These are phyloP conservation scores for Microcyclospora pomicola DNA, from an alignment of 2,329 filamentous ascomycete species.

Conservation along the genomic window DNA sequence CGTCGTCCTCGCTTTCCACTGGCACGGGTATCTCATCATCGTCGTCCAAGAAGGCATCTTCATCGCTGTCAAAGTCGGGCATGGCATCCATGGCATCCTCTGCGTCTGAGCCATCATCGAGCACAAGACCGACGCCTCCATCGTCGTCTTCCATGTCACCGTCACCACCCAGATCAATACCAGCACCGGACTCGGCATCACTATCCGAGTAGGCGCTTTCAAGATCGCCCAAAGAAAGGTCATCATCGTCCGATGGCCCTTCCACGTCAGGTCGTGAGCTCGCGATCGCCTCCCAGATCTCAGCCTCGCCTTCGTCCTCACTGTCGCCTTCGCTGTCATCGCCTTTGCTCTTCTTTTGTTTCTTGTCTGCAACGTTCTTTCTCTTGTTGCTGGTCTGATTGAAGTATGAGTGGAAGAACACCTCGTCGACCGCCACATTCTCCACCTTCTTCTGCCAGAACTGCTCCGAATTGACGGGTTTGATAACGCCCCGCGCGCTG, in stretches of 20 bases:
- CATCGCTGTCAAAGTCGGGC: conserved; percentile 29
- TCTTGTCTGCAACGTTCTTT: conserved; percentile 43
- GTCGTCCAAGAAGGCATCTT: conserved; percentile 29
- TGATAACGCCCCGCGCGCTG: conserved; percentile 38
- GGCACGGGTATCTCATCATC: conserved; percentile 42
- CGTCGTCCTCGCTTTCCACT: conserved; percentile 36
- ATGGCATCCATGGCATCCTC: conserved; percentile 41
- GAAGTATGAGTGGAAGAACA: conserved; percentile 98
- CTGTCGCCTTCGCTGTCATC: conserved; percentile 21
- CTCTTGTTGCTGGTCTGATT: conserved; percentile 46
- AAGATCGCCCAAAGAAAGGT: conserved; percentile 38
- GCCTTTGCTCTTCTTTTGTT: conserved; percentile 35
- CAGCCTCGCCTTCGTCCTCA: conserved; percentile 39
- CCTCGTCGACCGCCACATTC: conserved; percentile 78
- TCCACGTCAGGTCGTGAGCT: conserved; percentile 66
- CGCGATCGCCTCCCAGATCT: conserved; percentile 86
- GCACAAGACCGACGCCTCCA: conserved; percentile 20
- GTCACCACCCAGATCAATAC: conserved; percentile 29
- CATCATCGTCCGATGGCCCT: conserved; percentile 44
- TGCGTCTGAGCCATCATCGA: conserved; percentile 34
- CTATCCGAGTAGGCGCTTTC: conserved; percentile 25
- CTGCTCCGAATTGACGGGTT: conserved; percentile 64
- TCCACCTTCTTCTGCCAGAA: conserved; percentile 90
- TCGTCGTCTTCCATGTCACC: conserved; percentile 34
- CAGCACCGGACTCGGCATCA: conserved; percentile 35